Percentiles rank a stretch among this genome's conserved stretches.
Evolutionary conservation across 768 basidiomycete species (phyloP).

Genomic region (Calocera viscosa): DNA sequence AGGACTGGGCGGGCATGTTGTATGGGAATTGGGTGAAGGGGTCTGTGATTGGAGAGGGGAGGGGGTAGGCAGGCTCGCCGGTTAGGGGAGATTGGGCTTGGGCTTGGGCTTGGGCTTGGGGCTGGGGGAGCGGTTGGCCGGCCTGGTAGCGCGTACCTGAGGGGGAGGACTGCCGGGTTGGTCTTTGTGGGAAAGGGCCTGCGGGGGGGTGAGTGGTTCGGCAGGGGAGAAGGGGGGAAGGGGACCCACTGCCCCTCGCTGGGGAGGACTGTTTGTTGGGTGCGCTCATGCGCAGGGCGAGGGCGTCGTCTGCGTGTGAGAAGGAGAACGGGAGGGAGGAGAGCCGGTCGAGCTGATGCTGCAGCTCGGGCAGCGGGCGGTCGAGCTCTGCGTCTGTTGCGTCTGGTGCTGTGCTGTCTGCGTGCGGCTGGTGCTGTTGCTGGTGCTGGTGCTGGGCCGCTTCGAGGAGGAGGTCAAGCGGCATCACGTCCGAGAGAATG

Average conservation of each 20-base stretch:
- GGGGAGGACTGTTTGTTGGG: neutral
- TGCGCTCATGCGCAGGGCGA: neutral
- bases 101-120: too few relatives aligned
- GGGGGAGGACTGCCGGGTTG: too few relatives aligned
- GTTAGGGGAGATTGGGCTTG: too few relatives aligned
- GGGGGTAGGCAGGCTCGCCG: too few relatives aligned
- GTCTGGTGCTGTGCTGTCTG: neutral
- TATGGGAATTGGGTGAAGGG: too few relatives aligned
- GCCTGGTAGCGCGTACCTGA: too few relatives aligned
- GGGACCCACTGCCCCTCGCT: neutral
- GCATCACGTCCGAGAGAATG: too few relatives aligned
- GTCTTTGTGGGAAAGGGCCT: too few relatives aligned
- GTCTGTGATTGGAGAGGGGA: too few relatives aligned
- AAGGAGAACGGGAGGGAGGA: slow-evolving; percentile 1
- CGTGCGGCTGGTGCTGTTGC: neutral
- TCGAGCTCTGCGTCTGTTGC: neutral
- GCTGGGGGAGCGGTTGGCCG: too few relatives aligned
- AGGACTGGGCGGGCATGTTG: too few relatives aligned
- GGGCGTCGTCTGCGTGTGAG: neutral
- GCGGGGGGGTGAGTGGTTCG: neutral
- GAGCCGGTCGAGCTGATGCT: neutral
- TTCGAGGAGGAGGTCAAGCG: neutral
- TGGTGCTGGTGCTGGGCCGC: neutral
- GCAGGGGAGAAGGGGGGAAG: neutral
- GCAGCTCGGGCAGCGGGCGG: neutral